phyloP scores from a whole-genome alignment of 768 basidiomycete species.

The Serendipita indica region DNA sequence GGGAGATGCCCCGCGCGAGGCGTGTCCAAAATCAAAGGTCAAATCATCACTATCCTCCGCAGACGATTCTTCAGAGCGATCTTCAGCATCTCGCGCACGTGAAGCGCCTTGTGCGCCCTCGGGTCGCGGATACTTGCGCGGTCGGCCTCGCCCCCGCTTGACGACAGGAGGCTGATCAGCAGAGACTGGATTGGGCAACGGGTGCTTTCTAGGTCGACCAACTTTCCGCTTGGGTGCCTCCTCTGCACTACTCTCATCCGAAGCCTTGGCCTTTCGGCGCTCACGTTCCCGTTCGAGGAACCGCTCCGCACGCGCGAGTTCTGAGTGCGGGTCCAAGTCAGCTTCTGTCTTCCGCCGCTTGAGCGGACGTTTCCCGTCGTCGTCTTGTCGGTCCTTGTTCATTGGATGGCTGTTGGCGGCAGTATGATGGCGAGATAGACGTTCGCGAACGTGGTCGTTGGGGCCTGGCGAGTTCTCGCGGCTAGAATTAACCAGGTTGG shows the following conservation, averaged over 20 bases:
- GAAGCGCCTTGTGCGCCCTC: background rate
- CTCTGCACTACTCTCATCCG: background rate
- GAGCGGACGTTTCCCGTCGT: background rate
- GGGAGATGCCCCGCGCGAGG: too few relatives aligned
- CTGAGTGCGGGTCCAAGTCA: background rate
- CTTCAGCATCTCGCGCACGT: background rate
- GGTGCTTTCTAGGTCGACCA: background rate
- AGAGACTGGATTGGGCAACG: background rate
- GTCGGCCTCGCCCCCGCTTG: conserved; percentile 4
- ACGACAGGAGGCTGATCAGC: background rate
- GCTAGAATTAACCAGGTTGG: background rate
- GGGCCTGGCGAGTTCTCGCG: background rate
- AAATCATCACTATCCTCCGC: background rate
- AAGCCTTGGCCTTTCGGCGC: background rate
- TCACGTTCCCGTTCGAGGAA: background rate
- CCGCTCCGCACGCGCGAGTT: conserved; percentile 1
- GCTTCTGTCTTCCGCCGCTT: conserved; percentile 1
- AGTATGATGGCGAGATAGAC: background rate
- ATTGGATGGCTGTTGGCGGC: background rate
- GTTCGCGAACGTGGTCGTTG: background rate
- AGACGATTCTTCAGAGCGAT: background rate
- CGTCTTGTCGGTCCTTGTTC: background rate
- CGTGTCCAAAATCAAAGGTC: background rate
- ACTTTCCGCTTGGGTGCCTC: background rate
- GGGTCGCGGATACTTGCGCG: background rate